Percentiles rank a stretch among this genome's conserved stretches.
Evolutionary conservation across 805 yeast genomes (phyloP).

Genomic region (Saccharomyces mikatae): DNA sequence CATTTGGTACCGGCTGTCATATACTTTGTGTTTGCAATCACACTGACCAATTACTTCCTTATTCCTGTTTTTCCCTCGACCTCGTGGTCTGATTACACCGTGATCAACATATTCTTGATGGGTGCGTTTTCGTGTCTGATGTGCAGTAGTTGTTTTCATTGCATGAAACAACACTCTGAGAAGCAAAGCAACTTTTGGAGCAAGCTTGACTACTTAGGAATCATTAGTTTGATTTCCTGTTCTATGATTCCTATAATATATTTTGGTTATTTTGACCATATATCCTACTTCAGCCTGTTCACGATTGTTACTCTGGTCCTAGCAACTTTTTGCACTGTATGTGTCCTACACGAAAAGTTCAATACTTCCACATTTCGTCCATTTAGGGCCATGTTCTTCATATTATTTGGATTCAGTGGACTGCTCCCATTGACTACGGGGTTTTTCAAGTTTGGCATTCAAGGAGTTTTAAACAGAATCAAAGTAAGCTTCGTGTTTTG

Average conservation of each 20-base stretch:
- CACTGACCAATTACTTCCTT: conserved; percentile 23
- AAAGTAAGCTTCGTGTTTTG: conserved; percentile 52
- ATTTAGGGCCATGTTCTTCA: conserved; percentile 68
- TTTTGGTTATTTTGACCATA: conserved; percentile 37
- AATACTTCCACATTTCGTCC: conserved; percentile 62
- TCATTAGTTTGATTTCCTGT: conserved; percentile 57
- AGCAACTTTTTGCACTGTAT: conserved; percentile 53
- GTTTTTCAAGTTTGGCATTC: conserved; percentile 40
- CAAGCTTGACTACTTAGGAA: conserved; percentile 69
- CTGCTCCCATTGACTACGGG: conserved; percentile 61
- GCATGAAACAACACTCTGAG: conserved; percentile 58
- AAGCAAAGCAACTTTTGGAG: conserved; percentile 49
- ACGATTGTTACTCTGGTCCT: conserved; percentile 40
- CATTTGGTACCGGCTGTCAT: conserved; percentile 43
- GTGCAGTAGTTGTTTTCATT: conserved; percentile 60
- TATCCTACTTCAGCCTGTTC: conserved; percentile 23
- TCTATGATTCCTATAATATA: conserved; percentile 47
- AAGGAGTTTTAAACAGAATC: conserved; percentile 43
- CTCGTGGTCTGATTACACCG: conserved; percentile 38
- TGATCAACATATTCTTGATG: conserved; percentile 44
- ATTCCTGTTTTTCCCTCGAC: conserved; percentile 32
- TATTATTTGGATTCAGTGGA: conserved; percentile 70
- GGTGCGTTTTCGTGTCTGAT: conserved; percentile 56
- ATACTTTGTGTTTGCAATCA: conserved; percentile 22
- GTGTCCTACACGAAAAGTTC: conserved; percentile 61